Evolutionary conservation across 306 rosid species (phyloP).

Genomic region (Hippophae rhamnoides): DNA sequence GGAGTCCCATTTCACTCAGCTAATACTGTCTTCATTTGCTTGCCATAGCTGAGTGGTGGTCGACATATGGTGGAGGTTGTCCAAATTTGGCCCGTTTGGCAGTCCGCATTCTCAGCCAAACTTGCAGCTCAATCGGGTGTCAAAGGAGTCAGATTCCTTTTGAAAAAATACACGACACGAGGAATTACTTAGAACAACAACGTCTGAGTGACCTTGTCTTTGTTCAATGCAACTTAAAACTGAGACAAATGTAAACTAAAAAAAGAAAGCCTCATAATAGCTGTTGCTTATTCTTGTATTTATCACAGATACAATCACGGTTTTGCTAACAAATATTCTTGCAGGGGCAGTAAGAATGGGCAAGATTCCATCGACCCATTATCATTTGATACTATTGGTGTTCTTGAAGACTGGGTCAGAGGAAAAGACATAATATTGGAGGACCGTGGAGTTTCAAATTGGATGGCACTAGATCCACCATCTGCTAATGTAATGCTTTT

Average conservation of each 20-base stretch:
- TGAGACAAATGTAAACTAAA: constrained; percentile 30
- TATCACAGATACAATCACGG: constrained; percentile 7
- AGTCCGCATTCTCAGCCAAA: constrained; percentile 76
- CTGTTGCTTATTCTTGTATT: constrained; percentile 3
- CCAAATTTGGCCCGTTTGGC: constrained; percentile 79
- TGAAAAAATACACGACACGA: constrained; percentile 43
- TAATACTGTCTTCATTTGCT: constrained; percentile 16
- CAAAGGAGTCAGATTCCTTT: constrained; percentile 45
- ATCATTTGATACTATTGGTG: constrained; percentile 37
- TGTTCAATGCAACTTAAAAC: constrained; percentile 45
- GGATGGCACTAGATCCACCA: constrained; percentile 57
- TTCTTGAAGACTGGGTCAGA: constrained; percentile 63
- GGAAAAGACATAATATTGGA: constrained; percentile 41
- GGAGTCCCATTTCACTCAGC: constrained; percentile 4
- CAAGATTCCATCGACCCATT: constrained; percentile 53
- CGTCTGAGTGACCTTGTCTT: constrained; percentile 69
- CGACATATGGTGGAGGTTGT: constrained; percentile 92
- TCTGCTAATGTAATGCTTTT: constrained; percentile 38
- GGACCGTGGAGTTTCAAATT: constrained; percentile 46
- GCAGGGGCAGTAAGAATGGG: constrained; percentile 43
- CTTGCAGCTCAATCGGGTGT: constrained; percentile 45
- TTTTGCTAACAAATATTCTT: constrained; percentile 15
- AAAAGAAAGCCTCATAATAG: not conserved
- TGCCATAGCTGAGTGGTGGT: constrained; percentile 90
- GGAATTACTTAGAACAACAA: constrained; percentile 69